phyloP scores from a whole-genome alignment of 2,329 filamentous ascomycete genomes.

The Allantophomopsis lycopodina region DNA sequence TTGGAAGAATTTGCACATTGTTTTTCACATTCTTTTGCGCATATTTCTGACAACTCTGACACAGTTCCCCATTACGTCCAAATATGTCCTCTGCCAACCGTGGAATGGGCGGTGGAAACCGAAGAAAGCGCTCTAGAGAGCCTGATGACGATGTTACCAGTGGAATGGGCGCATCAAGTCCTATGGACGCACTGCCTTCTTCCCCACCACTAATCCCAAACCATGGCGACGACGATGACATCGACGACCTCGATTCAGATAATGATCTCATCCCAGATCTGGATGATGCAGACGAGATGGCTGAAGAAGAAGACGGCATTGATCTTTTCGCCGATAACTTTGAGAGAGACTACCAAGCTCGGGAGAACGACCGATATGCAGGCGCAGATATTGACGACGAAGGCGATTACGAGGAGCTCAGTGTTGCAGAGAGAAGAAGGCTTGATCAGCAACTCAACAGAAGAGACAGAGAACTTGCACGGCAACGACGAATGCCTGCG shows the following conservation, averaged over 20 bases:
- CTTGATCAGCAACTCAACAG: constrained; percentile 63
- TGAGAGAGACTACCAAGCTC: constrained; percentile 55
- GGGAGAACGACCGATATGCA: constrained; percentile 58
- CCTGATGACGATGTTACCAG: constrained; percentile 46
- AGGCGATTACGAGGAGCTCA: constrained; percentile 58
- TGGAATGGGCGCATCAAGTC: constrained; percentile 37
- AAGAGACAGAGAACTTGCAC: constrained; percentile 58
- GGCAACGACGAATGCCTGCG: constrained; percentile 51
- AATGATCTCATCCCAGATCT: constrained; percentile 61
- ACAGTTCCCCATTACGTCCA: constrained; percentile 68
- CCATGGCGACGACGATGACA: constrained; percentile 52
- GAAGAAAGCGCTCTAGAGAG: constrained; percentile 51
- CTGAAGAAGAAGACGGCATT: constrained; percentile 70
- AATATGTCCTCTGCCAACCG: constrained; percentile 77
- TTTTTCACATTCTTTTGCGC: constrained; percentile 6
- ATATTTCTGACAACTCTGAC: constrained; percentile 1
- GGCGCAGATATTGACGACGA: constrained; percentile 65
- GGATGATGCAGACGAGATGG: constrained; percentile 69
- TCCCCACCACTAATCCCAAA: constrained; percentile 46
- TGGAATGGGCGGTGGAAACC: constrained; percentile 35
- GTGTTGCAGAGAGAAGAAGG: constrained; percentile 49
- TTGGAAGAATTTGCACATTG: no score
- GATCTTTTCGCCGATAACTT: constrained; percentile 66
- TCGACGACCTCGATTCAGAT: constrained; percentile 58
- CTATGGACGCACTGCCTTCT: constrained; percentile 32